phyloP scores from a whole-genome alignment of 2,329 filamentous ascomycete genomes.

The Ceratocystis huliohia region DNA sequence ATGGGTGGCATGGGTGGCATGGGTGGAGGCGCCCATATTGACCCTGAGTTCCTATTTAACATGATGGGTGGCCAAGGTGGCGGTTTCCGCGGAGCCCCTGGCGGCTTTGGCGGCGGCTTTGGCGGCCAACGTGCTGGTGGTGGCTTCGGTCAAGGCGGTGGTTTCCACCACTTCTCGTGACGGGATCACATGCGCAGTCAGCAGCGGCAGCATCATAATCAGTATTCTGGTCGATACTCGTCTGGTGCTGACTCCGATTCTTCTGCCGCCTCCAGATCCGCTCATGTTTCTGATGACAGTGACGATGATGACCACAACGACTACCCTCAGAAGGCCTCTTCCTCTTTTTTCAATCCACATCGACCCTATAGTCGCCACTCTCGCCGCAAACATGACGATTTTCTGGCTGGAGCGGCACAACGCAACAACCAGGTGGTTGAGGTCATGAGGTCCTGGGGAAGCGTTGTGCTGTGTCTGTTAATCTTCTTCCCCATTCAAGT shows the following conservation, averaged over 20 bases:
- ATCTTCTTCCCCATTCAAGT: conserved; percentile 18
- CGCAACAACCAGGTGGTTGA: conserved; percentile 11
- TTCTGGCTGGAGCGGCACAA: not conserved
- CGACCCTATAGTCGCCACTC: not conserved
- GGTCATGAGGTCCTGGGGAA: conserved; percentile 14
- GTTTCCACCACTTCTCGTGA: conserved; percentile 46
- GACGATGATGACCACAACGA: not conserved
- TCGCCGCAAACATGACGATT: conserved; percentile 2
- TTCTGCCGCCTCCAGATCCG: not conserved
- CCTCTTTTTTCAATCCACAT: not conserved
- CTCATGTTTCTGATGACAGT: not conserved
- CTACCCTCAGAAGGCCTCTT: not conserved
- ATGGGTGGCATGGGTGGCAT: conserved; percentile 43
- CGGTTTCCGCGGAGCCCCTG: conserved; percentile 36
- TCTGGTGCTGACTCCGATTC: not conserved
- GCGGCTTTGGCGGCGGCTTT: conserved; percentile 33
- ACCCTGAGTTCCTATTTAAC: conserved; percentile 67
- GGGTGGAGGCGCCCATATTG: conserved; percentile 52
- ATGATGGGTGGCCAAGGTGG: conserved; percentile 60
- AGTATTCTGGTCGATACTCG: not conserved
- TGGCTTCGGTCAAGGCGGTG: conserved; percentile 38
- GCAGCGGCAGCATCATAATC: not conserved
- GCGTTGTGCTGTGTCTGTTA: conserved; percentile 11
- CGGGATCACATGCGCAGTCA: conserved; percentile 7
- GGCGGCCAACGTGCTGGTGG: conserved; percentile 34